phyloP scores from a whole-genome alignment of 1,139 yeast genomes.

The Yarrowia galli region DNA sequence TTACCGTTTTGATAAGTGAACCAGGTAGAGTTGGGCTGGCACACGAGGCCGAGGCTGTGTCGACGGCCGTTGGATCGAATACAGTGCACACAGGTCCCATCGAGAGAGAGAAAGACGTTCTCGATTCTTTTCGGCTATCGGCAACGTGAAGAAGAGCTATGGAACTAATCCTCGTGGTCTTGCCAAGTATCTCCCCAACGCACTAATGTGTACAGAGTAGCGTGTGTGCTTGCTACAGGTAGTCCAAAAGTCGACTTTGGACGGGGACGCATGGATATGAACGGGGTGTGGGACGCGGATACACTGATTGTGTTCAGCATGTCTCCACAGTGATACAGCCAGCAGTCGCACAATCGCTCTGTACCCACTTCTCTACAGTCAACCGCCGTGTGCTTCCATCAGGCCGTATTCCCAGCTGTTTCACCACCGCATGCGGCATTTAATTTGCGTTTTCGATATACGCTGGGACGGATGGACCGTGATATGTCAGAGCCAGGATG shows the following conservation, averaged over 20 bases:
- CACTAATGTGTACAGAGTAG: no score
- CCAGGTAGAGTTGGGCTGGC: conserved; percentile 23
- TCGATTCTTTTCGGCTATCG: background rate
- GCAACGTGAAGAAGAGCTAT: no score
- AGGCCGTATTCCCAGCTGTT: conserved; percentile 25
- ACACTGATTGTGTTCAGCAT: no score
- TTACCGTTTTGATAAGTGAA: background rate
- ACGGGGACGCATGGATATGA: no score
- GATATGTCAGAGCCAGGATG: background rate
- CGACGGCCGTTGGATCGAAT: background rate
- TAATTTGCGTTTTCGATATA: conserved; percentile 26
- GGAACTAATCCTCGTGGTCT: no score
- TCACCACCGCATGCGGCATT: conserved; percentile 38
- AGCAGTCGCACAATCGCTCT: background rate
- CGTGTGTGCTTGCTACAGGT: background rate
- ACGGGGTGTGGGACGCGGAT: no score
- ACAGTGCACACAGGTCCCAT: background rate
- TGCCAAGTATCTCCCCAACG: no score
- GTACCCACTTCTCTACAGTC: background rate
- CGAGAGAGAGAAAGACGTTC: background rate
- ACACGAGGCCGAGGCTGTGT: conserved; percentile 33
- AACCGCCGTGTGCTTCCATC: conserved; percentile 25
- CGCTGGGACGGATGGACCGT: background rate
- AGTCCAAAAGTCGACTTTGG: background rate
- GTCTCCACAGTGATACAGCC: no score